Evolutionary conservation across 768 basidiomycete genomes (phyloP), one percentile per base, ranked within the genome.

Genomic region (Rhizopogon roseolus): DNA sequence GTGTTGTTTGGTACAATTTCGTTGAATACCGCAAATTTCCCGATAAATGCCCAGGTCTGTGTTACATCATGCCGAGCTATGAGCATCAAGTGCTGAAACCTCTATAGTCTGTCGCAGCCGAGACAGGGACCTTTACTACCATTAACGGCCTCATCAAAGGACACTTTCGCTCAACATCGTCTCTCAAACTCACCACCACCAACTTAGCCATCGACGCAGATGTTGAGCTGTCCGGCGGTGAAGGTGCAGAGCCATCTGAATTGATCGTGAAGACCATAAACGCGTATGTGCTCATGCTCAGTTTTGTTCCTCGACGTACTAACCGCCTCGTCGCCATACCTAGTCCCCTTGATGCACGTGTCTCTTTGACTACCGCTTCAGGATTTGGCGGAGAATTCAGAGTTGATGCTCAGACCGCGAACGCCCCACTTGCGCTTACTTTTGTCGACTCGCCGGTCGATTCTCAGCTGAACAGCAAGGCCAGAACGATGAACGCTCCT

Each of bases 141-240:
- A 62, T 55, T 8, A 75, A 79, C 22, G 66, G 64, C 2, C 44
- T 57, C 0, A 75, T 79, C 54, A 22, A 16, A 2, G 77, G 78
- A 19, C 63, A 64, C n/a, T 73, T 74, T 58, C 73, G 67, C 53
- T 54, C 67, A 0, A 64, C 68, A 0, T 40, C 58, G 3, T 40
- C 56, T 0, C 53, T 79, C 5, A 46, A 50, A 1, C 56, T 79
- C 27, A 28, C 25, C 17, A 76, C 74, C 0, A 66, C 67, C 27
- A 77, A 78, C 49, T 66, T 59, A 4, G 59, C 44, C 1, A 72
- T 78, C 44, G 57, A 63, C 2, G 66, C 57, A 0, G 59, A 61
- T 8, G 62, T 68, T 2, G 59, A 53, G 3, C 58, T 76, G 2
- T 50, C 62, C 34, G 8, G 22, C 14, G 22, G 22, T 22, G 46